Percentiles rank a stretch among this genome's conserved stretches.
phyloP scores from a whole-genome alignment of 805 yeast genomes.

The Maudiozyma serrabonitensis region DNA sequence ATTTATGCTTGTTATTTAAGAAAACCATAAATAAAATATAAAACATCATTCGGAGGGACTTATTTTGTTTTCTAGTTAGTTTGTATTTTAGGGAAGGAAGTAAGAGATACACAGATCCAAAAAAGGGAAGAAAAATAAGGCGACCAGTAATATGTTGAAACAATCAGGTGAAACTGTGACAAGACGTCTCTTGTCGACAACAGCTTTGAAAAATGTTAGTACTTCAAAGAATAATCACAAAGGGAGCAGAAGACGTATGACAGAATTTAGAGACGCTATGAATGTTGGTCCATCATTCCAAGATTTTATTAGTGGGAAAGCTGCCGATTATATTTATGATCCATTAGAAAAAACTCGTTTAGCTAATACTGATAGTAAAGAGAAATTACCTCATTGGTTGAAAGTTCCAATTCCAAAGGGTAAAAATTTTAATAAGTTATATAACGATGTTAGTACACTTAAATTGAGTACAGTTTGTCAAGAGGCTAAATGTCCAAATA shows the following conservation, averaged over 20 bases:
- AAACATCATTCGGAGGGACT: too few relatives aligned
- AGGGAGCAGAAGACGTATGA: slow-evolving; percentile 36
- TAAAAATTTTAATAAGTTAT: slow-evolving; percentile 64
- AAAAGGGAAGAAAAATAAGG: neutral
- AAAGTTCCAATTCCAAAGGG: slow-evolving; percentile 98
- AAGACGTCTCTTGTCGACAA: neutral
- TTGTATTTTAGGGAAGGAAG: too few relatives aligned
- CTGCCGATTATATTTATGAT: slow-evolving; percentile 53
- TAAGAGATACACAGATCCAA: too few relatives aligned
- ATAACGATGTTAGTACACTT: slow-evolving; percentile 78
- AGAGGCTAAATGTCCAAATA: slow-evolving; percentile 98
- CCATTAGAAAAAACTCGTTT: slow-evolving; percentile 67
- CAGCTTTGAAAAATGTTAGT: neutral
- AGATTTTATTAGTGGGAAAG: slow-evolving; percentile 79
- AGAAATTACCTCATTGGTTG: slow-evolving; percentile 84
- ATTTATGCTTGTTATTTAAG: too few relatives aligned
- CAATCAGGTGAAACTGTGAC: neutral
- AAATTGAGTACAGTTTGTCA: slow-evolving; percentile 94
- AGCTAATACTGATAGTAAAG: slow-evolving; percentile 37
- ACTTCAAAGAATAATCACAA: neutral
- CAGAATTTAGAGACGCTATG: slow-evolving; percentile 58
- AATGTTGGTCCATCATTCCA: slow-evolving; percentile 88
- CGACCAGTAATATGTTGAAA: too few relatives aligned
- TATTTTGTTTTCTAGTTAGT: too few relatives aligned
- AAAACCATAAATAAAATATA: too few relatives aligned